Evolutionary conservation across 2,329 filamentous ascomycete species (phyloP).

Genomic region (Thielaviopsis euricoi): DNA sequence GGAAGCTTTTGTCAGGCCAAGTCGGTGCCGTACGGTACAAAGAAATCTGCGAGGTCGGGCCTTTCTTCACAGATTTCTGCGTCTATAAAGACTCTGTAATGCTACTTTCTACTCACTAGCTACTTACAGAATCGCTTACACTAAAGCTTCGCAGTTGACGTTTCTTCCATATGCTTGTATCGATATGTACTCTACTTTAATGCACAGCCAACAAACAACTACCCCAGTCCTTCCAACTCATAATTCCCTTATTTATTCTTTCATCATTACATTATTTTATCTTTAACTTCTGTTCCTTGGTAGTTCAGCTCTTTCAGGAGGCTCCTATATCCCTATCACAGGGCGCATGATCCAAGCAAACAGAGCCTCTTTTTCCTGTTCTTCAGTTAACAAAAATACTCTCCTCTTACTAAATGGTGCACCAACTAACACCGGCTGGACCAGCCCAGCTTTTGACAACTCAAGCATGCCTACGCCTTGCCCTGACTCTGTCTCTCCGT

Average conservation of each 20-base stretch:
- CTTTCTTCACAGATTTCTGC: too few relatives aligned
- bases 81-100: too few relatives aligned
- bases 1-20: too few relatives aligned
- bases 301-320: too few relatives aligned
- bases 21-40: too few relatives aligned
- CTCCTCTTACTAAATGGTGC: neutral
- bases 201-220: neutral
- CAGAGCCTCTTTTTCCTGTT: neutral
- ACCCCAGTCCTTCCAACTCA: neutral
- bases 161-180: neutral
- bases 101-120: too few relatives aligned
- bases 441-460: neutral
- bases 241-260: neutral
- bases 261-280: neutral
- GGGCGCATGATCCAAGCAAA: neutral
- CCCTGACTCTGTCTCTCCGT: neutral
- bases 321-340: too few relatives aligned
- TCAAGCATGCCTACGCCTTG: neutral
- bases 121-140: too few relatives aligned
- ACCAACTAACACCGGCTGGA: neutral
- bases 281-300: too few relatives aligned
- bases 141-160: too few relatives aligned
- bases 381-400: neutral
- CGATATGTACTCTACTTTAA: too few relatives aligned
- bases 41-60: too few relatives aligned